Base-by-base conservation (phyloP, 1,139 yeast species). In the Magnusiomyces starmeri region DNA sequence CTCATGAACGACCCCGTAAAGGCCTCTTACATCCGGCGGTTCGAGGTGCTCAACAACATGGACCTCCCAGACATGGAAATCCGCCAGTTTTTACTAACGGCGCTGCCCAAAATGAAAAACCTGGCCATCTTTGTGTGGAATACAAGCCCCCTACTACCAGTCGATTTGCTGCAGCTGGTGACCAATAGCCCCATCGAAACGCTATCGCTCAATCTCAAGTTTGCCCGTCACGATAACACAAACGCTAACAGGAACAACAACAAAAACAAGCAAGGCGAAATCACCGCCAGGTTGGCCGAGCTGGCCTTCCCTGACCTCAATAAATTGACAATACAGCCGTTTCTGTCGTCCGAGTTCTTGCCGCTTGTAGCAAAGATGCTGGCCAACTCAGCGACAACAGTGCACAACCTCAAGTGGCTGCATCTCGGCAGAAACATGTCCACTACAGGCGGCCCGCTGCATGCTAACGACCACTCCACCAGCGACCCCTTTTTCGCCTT, bases 1-100 rank as follows among this genome's bases (percentile, higher is more conserved):
- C 53, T 60, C 20, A 45, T 43, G 22, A 16, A 50, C 3, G 53
- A 49, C 27, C 43, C 46, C 10, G 18, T 35, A 12, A 51, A 53
- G 24, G 60, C 57, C 2, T 39, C 51, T 7, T 48, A 52, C 40
- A 59, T 60, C 18, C 48, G 51, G 25, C 53, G 63, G 32, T 51
- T 60, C 41, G 64, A 60, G 46, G 57, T 60, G 21, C 52, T 56
- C 14, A 55, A 58, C 49, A 56, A 60, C 10, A 50, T 57, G 45
- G 62, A 60, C 26, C 49, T 60, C 14, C 60, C 64, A 9, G 64
- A 60, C 39, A 49, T 56, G 29, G 64, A 60, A 47, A 51, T 60
- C 26, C 48, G 53, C 7, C 49, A 52, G 39, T 52, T 52, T 29
- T 50, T 60, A 32, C 46, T 46, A 16, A 45, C 46, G 4, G 56